phyloP scores from a whole-genome alignment of 2,329 filamentous ascomycete species.

The Talaromyces amestolkiae region DNA sequence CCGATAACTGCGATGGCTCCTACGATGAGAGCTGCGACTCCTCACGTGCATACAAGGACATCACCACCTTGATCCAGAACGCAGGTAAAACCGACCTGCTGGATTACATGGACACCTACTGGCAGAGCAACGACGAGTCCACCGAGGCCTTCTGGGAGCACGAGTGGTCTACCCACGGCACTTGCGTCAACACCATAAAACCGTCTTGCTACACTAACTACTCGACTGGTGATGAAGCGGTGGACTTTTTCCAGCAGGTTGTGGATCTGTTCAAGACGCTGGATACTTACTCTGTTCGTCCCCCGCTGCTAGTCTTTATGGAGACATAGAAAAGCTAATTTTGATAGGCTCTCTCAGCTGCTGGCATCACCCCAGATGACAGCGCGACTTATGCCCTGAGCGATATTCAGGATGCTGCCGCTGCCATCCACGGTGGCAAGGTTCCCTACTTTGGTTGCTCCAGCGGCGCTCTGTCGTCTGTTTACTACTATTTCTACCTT shows the following conservation, averaged over 20 bases:
- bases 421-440: constrained; percentile 47
- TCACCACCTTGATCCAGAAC: constrained; percentile 53
- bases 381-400: constrained; percentile 52
- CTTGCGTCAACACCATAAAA: constrained; percentile 68
- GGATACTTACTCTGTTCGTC: constrained; percentile 51
- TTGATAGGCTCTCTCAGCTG: constrained; percentile 50
- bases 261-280: constrained; percentile 57
- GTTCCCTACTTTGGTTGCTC: constrained; percentile 53
- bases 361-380: constrained; percentile 54
- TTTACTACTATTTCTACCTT: constrained; percentile 56
- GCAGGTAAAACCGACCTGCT: constrained; percentile 53
- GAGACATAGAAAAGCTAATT: not conserved
- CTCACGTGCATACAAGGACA: constrained; percentile 56
- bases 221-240: constrained; percentile 55
- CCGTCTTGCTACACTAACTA: constrained; percentile 62
- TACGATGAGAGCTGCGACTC: constrained; percentile 58
- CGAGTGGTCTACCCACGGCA: constrained; percentile 71
- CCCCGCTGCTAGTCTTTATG: no score
- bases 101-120: constrained; percentile 59
- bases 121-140: constrained; percentile 56
- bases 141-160: constrained; percentile 65
- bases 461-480: constrained; percentile 50
- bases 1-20: constrained; percentile 56
- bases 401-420: constrained; percentile 52
- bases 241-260: constrained; percentile 56